Base-by-base conservation (phyloP, 495 filamentous ascomycete genomes). In the Venustampulla echinocandica region DNA sequence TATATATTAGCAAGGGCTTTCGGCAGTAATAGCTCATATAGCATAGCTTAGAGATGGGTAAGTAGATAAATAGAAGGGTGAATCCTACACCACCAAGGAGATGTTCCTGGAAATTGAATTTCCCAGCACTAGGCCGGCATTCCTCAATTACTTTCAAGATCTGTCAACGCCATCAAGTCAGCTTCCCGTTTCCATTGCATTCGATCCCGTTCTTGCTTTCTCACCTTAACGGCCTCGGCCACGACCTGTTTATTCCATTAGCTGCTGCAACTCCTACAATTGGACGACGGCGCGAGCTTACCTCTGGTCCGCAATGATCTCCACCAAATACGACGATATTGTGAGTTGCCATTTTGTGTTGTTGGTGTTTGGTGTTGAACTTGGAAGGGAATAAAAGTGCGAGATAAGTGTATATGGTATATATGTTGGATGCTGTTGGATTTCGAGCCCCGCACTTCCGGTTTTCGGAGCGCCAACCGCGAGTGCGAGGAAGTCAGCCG, bases 261-360 rank as follows among this genome's bases (percentile, higher is more conserved):
- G 43, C 32, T 18, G 10, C 23, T 6, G 32, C 39, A n/a, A 3
- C 11, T 27, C 40, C 13, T 14, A 17, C 15, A 36, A 36, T 37
- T 49, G 20, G 21, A 15, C 2, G n/a, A n/a, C 2, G 10, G 17
- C 11, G 15, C 10, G 27, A 47, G 47, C 57, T 22, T 63, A 92
- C 92, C 81, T 98, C 92, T 10, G 92, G 92, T 63, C 92, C 92
- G 58, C 85, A 88, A 67, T 95, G 87, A 66, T 98, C 92, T 61
- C 92, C 92, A 57, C 67, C 80, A 61, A 89, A 87, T 36, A 88
- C 84, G 19, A 77, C 74, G 56, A 77, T 77, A 40, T 76, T 76
- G 50, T 75, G 66, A 40, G 64, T 65, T 42, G 71, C 54, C 74
- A 77, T 77, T 36, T 49, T 63, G 44, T n/a, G 10, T 40, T 40